Evolutionary conservation across 2,329 filamentous ascomycete genomes (phyloP), one percentile per base, ranked within the genome.

Genomic region (Epichloe scottii): DNA sequence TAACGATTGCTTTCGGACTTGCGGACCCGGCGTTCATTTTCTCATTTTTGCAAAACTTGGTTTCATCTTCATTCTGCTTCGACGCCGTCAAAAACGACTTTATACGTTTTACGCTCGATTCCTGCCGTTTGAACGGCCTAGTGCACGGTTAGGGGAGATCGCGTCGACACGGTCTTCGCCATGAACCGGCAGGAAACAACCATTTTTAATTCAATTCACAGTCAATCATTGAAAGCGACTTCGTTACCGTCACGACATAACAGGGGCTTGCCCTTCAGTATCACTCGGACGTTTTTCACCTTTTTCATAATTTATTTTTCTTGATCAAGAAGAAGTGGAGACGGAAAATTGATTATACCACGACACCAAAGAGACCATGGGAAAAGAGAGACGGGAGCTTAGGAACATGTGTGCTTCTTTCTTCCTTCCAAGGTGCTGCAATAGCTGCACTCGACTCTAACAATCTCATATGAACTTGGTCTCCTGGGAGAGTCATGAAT

Each of bases 191-290:
- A 48, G 26, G 33, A 17, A 49, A 43, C 30, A 12, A 30, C 12
- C 17, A 35, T 38, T 33, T 37, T 47, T 67, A 66, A 67, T 69
- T 67, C 64, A 56, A 56, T 69, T 69, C 65, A 58, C 54, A 59
- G 65, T 68, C 67, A 65, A 55, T 69, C 67, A 53, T 67, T 69
- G 49, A 67, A 52, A 60, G 35, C 57, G 53, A 54, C 55, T 63
- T 61, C 56, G 58, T 57, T 57, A 56, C 56, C 53, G 55, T 63
- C 57, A 64, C 55, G 61, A 65, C 58, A 58, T 62, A 57, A 47
- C 55, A 57, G 57, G 50, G 51, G 50, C 50, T 15, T 46, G 41
- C 21, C 46, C 33, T 23, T 23, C 3, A 49, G 46, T 48, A 45
- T 53, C 17, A 35, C 35, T 49, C 42, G 40, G 40, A 49, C 42